These are phyloP conservation scores for Metschnikowia anglica DNA, from an alignment of 805 yeast species.

Conservation along the genomic window DNA sequence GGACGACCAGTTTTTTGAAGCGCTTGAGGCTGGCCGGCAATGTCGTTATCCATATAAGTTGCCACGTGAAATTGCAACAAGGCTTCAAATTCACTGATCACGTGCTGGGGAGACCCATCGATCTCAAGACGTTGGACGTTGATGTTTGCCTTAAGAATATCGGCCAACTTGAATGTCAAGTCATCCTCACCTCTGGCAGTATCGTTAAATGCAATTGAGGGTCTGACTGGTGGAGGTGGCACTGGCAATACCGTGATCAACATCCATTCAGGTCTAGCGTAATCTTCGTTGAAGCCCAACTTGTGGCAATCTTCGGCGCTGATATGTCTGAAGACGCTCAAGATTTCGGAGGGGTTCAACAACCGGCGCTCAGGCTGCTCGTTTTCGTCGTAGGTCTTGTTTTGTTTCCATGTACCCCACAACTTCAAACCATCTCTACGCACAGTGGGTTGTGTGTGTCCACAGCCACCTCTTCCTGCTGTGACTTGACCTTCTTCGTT, in stretches of 20 bases:
- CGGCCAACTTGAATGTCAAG: conserved; percentile 95
- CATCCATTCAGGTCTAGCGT: conserved; percentile 99
- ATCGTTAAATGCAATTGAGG: conserved; percentile 96
- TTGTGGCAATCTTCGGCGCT: conserved; percentile 76
- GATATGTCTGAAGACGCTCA: conserved; percentile 89
- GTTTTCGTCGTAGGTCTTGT: conserved; percentile 75
- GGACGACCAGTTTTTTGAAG: conserved; percentile 98
- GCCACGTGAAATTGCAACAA: conserved; percentile 97
- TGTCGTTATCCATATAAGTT: conserved; percentile 98
- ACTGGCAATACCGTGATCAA: conserved; percentile 96
- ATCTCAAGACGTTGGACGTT: conserved; percentile 96
- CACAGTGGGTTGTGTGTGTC: conserved; percentile 92
- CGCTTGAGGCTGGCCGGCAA: conserved; percentile 99
- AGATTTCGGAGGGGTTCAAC: conserved; percentile 83
- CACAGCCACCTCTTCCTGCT: conserved; percentile 92
- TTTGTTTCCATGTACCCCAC: conserved; percentile 98
- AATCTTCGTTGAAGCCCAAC: conserved; percentile 91
- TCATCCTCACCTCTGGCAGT: conserved; percentile 99
- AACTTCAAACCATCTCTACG: conserved; percentile 94
- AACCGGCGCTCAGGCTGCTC: conserved; percentile 91
- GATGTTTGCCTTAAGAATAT: conserved; percentile 92
- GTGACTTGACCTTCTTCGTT: conserved; percentile 55
- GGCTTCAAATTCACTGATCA: conserved; percentile 93
- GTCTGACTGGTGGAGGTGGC: conserved; percentile 99
- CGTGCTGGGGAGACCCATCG: conserved; percentile 99